Evolutionary conservation across 306 rosid genomes (phyloP), one percentile per base, ranked within the genome.

Genomic region (Pyrus communis): DNA sequence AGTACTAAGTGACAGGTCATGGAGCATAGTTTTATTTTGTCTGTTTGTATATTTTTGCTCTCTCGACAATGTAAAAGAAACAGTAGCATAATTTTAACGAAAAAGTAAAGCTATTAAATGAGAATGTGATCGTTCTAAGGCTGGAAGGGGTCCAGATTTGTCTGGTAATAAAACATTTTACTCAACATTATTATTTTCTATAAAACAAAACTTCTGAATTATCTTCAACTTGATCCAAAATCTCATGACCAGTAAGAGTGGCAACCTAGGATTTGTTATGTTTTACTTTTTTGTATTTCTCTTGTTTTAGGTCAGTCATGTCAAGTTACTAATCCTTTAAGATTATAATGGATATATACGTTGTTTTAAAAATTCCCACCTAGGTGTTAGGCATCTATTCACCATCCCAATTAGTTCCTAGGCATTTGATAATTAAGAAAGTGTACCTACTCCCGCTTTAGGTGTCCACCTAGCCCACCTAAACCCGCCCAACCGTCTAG

Each of bases 141-240:
- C 71, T 71, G 57, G 79, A 81, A 60, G 54, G 78, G 86, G 71
- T 57, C 83, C 83, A 71, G 31, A 42, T 66, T 66, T 3, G 70
- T 28, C 33, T 46, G 58, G 22, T 57, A 70, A 67, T 52, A 33
- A 77, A 57, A 64, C 55, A 52, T 42, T 38, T 57, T n/a, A 8
- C 2, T 3, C 9, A 54, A 66, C 43, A 13, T 7, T 46, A 11
- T 40, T 62, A 13, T 13, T 30, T 63, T 63, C 11, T 15, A 63
- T 63, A 63, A 30, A 14, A 30, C n/a, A 6, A 28, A 28, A 28
- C n/a, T 63, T 63, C 17, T 63, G 23, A 63, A 63, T 13, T 14
- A 28, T 30, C 2, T 28, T 63, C 22, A 63, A 38, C 42, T 30
- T 30, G 3, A 25, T 60, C 25, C 66, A 60, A 23, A 14, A 27